Evolutionary conservation across 345 rosid genomes (phyloP).

Genomic region (Pistacia atlantica): DNA sequence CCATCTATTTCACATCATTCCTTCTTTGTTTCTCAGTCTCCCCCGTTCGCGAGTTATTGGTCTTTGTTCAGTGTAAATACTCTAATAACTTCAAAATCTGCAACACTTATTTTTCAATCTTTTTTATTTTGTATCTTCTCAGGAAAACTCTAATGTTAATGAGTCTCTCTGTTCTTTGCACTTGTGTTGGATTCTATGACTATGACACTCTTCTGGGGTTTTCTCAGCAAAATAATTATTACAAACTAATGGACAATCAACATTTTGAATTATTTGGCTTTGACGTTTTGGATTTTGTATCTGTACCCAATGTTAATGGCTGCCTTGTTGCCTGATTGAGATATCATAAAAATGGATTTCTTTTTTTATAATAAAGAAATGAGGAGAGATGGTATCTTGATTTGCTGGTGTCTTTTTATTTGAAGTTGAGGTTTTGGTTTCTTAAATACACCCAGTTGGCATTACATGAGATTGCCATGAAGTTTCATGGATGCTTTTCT

Average conservation of each 20-base stretch:
- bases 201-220: background rate
- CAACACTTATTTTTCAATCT: background rate
- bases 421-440: background rate
- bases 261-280: no score
- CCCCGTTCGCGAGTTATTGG: background rate
- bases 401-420: background rate
- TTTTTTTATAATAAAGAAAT: no score
- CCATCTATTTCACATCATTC: constrained; percentile 26
- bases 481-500: background rate
- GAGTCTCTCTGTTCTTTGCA: background rate
- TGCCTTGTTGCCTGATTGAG: no score
- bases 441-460: background rate
- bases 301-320: no score
- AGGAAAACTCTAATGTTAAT: background rate
- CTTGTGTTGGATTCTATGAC: background rate
- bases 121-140: background rate
- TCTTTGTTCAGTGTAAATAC: constrained; percentile 7
- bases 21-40: background rate
- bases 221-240: background rate
- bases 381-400: no score
- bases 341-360: no score
- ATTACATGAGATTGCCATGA: background rate
- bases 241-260: background rate
- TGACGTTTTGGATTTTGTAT: background rate
- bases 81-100: background rate